Conservation (phyloP, 345 rosid species). For the Eucalyptus sp. region DNA sequence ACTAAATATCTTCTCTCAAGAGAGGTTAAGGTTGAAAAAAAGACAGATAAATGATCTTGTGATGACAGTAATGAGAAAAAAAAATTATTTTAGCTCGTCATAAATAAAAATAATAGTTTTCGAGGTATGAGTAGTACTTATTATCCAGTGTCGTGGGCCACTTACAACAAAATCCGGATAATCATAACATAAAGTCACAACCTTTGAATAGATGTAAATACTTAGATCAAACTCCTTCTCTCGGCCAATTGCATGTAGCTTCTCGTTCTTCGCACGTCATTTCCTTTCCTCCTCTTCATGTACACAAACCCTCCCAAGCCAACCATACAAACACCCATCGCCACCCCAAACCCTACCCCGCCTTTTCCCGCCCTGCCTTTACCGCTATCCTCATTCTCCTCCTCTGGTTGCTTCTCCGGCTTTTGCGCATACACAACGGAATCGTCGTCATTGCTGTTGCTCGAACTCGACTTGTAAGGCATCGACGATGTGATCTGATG, state of each 20-base stretch:
- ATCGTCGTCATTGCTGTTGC: neutral
- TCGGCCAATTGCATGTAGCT: neutral
- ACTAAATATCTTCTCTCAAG: too few relatives aligned
- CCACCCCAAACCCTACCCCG: neutral
- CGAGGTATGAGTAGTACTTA: neutral
- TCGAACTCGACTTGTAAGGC: neutral
- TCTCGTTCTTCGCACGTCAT: neutral
- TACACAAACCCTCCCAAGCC: neutral
- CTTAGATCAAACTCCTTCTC: neutral
- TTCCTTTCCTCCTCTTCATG: neutral
- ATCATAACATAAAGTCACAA: neutral
- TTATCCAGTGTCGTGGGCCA: neutral
- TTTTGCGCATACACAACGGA: neutral
- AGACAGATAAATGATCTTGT: neutral
- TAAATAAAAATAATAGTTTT: neutral
- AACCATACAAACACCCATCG: neutral
- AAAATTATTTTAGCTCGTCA: neutral
- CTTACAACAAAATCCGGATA: neutral
- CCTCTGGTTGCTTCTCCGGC: neutral
- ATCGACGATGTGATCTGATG: neutral
- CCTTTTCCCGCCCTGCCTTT: neutral
- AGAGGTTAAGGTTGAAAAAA: neutral
- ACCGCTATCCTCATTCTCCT: neutral
- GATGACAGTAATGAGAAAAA: accelerated
- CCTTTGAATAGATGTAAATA: neutral